These are phyloP conservation scores for Leccinellum luteum DNA, from an alignment of 768 basidiomycete species.

Conservation along the genomic window DNA sequence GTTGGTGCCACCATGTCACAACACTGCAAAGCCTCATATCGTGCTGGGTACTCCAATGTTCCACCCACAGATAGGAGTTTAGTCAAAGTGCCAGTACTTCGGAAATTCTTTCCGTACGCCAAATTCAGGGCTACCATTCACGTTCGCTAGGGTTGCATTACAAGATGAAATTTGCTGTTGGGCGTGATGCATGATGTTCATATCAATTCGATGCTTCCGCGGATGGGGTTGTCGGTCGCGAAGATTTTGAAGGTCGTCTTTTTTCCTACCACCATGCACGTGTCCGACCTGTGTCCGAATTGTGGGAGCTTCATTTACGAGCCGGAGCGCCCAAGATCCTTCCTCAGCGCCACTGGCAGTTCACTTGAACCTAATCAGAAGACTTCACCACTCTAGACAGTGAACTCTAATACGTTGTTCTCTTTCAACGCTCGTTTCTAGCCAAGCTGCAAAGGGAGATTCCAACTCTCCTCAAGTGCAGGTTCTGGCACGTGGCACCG, in stretches of 20 bases:
- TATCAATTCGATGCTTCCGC: not conserved
- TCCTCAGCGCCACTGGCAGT: not conserved
- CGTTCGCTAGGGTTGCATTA: not conserved
- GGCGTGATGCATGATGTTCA: not conserved
- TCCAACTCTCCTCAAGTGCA: not conserved
- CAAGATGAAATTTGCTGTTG: not conserved
- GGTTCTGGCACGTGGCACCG: conserved; percentile 12
- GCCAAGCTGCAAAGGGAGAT: not conserved
- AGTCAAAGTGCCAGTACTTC: too few species aligned
- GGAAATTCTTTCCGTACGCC: too few species aligned
- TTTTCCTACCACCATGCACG: conserved; percentile 18
- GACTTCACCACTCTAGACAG: not conserved
- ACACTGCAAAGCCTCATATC: conserved; percentile 1
- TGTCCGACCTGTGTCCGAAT: conserved; percentile 11
- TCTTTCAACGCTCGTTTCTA: not conserved
- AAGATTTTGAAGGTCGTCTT: not conserved
- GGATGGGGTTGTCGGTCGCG: not conserved
- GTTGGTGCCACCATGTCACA: not conserved
- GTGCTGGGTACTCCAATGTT: conserved; percentile 6
- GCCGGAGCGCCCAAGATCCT: not conserved
- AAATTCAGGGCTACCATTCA: not conserved
- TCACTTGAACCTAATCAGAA: not conserved
- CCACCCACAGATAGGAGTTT: conserved; percentile 5
- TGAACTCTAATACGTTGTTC: not conserved
- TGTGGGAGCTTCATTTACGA: not conserved